A percentile compares a stretch with the other conserved stretches of the same genome.
phyloP scores from a whole-genome alignment of 805 yeast species.

The Lachancea mirantina region DNA sequence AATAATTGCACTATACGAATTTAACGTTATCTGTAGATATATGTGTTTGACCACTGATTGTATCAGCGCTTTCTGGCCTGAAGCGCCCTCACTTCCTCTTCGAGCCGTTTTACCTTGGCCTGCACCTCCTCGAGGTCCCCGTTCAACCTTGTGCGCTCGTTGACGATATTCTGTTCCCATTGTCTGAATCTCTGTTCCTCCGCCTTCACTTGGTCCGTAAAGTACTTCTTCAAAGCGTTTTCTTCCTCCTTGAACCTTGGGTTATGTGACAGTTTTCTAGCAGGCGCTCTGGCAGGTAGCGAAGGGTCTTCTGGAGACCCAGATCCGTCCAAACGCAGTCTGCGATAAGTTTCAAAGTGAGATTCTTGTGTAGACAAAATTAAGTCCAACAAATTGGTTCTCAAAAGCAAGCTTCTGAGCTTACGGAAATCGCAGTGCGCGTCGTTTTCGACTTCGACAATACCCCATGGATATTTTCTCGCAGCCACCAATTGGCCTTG shows the following conservation, averaged over 20 bases:
- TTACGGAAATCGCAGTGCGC: constrained; percentile 79
- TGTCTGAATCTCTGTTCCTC: constrained; percentile 97
- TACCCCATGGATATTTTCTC: constrained; percentile 86
- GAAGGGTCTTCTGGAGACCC: constrained; percentile 25
- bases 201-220: constrained; percentile 92
- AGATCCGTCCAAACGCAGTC: constrained; percentile 52
- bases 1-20: too few relatives aligned
- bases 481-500: constrained; percentile 66
- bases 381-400: constrained; percentile 79
- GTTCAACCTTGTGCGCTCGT: constrained; percentile 89
- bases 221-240: constrained; percentile 84
- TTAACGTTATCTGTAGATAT: too few relatives aligned
- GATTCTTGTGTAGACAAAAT: constrained; percentile 71
- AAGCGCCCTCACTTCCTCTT: constrained; percentile 64
- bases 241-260: constrained; percentile 97
- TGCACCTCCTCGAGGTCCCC: constrained; percentile 90
- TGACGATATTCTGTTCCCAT: constrained; percentile 96
- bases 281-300: constrained; percentile 35
- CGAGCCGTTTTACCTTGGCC: constrained; percentile 61
- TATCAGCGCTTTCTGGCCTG: constrained; percentile 44
- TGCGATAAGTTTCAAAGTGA: constrained; percentile 76
- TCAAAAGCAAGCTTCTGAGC: constrained; percentile 67
- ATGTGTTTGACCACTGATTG: constrained; percentile 1
- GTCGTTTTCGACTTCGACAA: constrained; percentile 82
- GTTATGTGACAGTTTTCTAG: constrained; percentile 54